These are phyloP conservation scores for Trametes punicea DNA, from an alignment of 768 basidiomycete genomes.

Conservation along the genomic window DNA sequence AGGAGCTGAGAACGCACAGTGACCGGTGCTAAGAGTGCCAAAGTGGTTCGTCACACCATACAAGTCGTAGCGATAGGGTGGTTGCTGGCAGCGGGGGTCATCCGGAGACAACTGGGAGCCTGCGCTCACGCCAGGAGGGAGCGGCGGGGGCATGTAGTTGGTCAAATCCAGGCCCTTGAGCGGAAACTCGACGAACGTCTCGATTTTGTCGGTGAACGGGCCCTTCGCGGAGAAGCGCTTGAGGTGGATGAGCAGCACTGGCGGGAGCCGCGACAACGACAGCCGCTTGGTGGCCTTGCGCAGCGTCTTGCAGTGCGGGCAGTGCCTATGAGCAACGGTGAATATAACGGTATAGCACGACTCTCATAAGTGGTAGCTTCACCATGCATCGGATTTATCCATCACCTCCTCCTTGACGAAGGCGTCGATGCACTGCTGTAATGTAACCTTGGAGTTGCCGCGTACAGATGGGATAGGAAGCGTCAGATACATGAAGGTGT, in stretches of 20 bases:
- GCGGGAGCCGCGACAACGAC: conserved; percentile 88
- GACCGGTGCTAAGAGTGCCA: conserved; percentile 90
- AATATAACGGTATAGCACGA: background rate
- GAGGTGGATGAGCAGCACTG: conserved; percentile 86
- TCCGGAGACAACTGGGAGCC: conserved; percentile 44
- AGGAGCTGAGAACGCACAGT: conserved; percentile 61
- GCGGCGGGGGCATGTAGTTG: conserved; percentile 80
- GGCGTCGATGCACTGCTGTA: conserved; percentile 81
- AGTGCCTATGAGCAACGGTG: conserved; percentile 61
- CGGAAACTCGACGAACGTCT: conserved; percentile 93
- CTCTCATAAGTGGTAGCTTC: conserved; percentile 22
- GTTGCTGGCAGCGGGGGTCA: conserved; percentile 79
- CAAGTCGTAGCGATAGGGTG: conserved; percentile 89
- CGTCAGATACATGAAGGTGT: conserved; percentile 93
- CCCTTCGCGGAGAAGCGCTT: conserved; percentile 92
- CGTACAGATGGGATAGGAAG: conserved; percentile 77
- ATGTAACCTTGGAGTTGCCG: conserved; percentile 54
- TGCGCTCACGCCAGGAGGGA: conserved; percentile 59
- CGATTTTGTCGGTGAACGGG: conserved; percentile 93
- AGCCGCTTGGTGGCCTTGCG: conserved; percentile 84
- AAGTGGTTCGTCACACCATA: conserved; percentile 97
- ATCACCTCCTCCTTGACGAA: conserved; percentile 90
- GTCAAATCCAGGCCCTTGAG: conserved; percentile 56
- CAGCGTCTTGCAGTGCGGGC: conserved; percentile 88
- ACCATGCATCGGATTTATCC: conserved; percentile 95